Conservation (phyloP, 2,329 filamentous ascomycete species). For the Trichoderma guizhouense region DNA sequence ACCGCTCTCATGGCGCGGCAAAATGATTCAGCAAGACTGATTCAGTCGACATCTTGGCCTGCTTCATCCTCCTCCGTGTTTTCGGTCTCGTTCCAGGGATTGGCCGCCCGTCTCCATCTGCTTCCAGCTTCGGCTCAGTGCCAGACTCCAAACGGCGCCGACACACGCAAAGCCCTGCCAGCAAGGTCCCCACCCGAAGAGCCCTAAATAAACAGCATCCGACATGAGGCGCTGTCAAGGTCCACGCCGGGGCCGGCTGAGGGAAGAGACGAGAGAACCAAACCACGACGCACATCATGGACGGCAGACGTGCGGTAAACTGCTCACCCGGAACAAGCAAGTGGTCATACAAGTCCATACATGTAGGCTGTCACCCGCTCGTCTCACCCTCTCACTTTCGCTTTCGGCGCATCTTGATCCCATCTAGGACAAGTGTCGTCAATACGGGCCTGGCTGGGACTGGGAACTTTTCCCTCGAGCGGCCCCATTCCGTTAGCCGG, state of each 20-base stretch:
- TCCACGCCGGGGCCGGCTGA: constrained; percentile 7
- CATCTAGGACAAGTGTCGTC: constrained; percentile 7
- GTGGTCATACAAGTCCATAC: not conserved
- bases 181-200: not conserved
- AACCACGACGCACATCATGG: not conserved
- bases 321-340: not conserved
- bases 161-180: not conserved
- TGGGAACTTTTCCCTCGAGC: not conserved
- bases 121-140: not conserved
- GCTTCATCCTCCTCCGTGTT: constrained; percentile 6
- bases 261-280: not conserved
- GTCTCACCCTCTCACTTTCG: constrained; percentile 7
- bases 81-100: constrained; percentile 1
- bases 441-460: not conserved
- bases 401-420: constrained; percentile 6
- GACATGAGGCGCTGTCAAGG: not conserved
- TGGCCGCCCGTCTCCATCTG: not conserved
- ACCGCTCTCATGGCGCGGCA: not conserved
- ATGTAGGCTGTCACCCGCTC: not conserved
- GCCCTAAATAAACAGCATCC: constrained; percentile 15
- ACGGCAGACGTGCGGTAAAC: not conserved
- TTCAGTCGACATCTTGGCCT: not conserved
- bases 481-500: constrained; percentile 10
- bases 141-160: constrained; percentile 14
- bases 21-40: not conserved